Evolutionary conservation across 352 stramenopile genomes (phyloP).

Genomic region (Globisporangium middletonii): DNA sequence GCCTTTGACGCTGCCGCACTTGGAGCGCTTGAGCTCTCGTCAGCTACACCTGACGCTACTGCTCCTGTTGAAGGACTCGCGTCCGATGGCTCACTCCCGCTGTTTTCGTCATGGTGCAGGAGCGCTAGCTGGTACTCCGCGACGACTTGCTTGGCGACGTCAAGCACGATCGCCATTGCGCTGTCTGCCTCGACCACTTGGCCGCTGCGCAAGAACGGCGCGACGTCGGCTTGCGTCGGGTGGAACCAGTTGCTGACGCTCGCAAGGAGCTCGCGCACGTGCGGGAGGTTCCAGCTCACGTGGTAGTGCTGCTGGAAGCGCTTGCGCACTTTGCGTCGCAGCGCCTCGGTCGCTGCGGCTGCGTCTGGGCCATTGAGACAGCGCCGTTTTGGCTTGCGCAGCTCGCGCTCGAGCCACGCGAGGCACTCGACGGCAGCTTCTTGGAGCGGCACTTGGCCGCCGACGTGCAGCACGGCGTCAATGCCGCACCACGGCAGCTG

Average conservation of each 20-base stretch:
- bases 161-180: conserved; percentile 34
- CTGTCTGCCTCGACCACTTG: conserved; percentile 12
- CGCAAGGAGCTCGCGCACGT: conserved; percentile 50
- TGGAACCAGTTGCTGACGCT: conserved; percentile 68
- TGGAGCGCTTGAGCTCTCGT: background rate
- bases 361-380: background rate
- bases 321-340: conserved; percentile 35
- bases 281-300: conserved; percentile 58
- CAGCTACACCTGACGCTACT: background rate
- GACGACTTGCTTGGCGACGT: conserved; percentile 28
- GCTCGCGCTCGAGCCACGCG: conserved; percentile 40
- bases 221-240: conserved; percentile 45
- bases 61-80: too few species aligned
- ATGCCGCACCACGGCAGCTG: conserved; percentile 60
- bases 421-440: conserved; percentile 60
- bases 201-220: conserved; percentile 42
- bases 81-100: too few species aligned
- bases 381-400: conserved; percentile 11
- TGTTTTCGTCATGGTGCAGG: conserved; percentile 15
- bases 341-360: background rate
- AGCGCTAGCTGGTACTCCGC: conserved; percentile 50
- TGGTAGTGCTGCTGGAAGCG: conserved; percentile 74
- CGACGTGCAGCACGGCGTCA: conserved; percentile 64
- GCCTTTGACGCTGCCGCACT: background rate
- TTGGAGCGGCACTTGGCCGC: conserved; percentile 70